Conservation (phyloP, 306 rosid species). For the Prinsepia uniflora region DNA sequence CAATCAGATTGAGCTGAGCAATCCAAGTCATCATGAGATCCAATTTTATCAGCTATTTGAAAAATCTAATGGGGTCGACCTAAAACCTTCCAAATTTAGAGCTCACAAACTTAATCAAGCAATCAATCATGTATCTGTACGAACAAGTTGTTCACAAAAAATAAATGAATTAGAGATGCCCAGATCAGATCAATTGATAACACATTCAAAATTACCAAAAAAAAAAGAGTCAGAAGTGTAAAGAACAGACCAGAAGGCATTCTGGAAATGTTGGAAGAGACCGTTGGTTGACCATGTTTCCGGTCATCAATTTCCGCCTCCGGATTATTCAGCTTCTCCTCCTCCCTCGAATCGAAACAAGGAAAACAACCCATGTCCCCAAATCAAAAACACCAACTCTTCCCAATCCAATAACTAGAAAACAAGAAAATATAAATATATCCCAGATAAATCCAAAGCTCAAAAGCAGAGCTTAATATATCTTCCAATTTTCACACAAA, state of each 20-base stretch:
- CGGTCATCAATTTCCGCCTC: conserved; percentile 46
- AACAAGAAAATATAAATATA: conserved; percentile 4
- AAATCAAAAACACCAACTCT: conserved; percentile 22
- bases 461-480: conserved; percentile 4
- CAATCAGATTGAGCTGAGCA: conserved; percentile 23
- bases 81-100: conserved; percentile 11
- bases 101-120: conserved; percentile 9
- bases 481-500: conserved; percentile 23
- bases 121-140: conserved; percentile 10
- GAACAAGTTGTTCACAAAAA: conserved; percentile 5
- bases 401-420: conserved; percentile 11
- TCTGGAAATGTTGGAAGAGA: conserved; percentile 47
- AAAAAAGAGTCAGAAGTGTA: background rate
- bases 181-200: conserved; percentile 51
- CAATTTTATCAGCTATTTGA: conserved; percentile 26
- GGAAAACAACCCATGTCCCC: conserved; percentile 80
- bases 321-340: conserved; percentile 81
- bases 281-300: conserved; percentile 39
- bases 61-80: conserved; percentile 34
- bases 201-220: background rate
- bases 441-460: conserved; percentile 18
- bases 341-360: conserved; percentile 91
- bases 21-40: conserved; percentile 36
- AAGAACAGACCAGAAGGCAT: conserved; percentile 73
- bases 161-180: conserved; percentile 29